Percentiles rank a stretch among this genome's conserved stretches.
These are phyloP conservation scores for Penicillium verhagenii DNA, from an alignment of 495 filamentous ascomycete species.

Conservation along the genomic window DNA sequence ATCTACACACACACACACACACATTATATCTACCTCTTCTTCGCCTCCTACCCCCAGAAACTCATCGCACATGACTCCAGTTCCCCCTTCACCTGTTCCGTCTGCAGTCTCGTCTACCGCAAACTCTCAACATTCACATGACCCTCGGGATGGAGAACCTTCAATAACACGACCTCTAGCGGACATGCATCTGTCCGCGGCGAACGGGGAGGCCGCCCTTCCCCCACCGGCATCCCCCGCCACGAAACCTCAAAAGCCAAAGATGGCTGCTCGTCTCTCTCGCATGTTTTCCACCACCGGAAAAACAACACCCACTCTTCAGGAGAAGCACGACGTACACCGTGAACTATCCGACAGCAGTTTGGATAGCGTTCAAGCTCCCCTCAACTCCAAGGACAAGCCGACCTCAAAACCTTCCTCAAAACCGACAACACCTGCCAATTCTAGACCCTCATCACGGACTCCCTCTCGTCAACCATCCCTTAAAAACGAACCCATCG, in stretches of 20 bases:
- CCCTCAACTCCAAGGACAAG: conserved; percentile 28
- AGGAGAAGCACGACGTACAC: conserved; percentile 31
- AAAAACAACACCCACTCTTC: conserved; percentile 26
- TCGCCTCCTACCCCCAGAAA: conserved; percentile 3
- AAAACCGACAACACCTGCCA: conserved; percentile 30
- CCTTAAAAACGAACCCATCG: conserved; percentile 35
- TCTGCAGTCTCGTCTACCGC: conserved; percentile 47
- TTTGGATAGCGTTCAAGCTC: conserved; percentile 36
- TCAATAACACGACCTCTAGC: conserved; percentile 48
- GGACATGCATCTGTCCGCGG: conserved; percentile 45
- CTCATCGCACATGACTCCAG: conserved; percentile 49
- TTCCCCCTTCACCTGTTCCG: conserved; percentile 43
- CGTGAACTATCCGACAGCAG: conserved; percentile 46
- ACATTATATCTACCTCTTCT: neutral
- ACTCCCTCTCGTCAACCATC: conserved; percentile 45
- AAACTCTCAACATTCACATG: conserved; percentile 40
- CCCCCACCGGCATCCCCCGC: conserved; percentile 30
- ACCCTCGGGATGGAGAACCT: conserved; percentile 43
- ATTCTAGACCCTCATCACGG: conserved; percentile 39
- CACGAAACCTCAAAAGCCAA: conserved; percentile 45
- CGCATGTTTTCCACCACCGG: conserved; percentile 57
- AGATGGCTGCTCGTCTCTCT: conserved; percentile 57
- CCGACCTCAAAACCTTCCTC: conserved; percentile 39
- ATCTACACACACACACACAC: neutral
- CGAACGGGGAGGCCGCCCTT: conserved; percentile 34